Evolutionary conservation across 2,329 filamentous ascomycete genomes (phyloP), one percentile per base, ranked within the genome.

Genomic region (Pseudogymnoascus verrucosus): DNA sequence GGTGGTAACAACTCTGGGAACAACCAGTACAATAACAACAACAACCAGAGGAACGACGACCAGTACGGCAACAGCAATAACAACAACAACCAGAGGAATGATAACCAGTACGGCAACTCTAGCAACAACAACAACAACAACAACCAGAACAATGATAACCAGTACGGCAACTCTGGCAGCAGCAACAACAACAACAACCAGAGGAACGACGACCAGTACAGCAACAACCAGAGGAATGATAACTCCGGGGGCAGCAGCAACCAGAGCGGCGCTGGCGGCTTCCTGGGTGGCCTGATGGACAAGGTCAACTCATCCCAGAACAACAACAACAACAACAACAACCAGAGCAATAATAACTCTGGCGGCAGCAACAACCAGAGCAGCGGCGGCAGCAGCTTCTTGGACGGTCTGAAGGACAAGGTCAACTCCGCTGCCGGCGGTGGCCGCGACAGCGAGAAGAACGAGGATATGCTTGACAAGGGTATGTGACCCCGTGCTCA

Each of bases 391-490:
- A 79, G 79, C 31, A 78, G 80, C 64, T 80, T 82, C 74, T 73
- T 84, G 60, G 79, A 82, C 65, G 85, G 86, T 65, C 74, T 92
- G 67, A 82, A 85, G 73, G 82, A 88, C 77, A 91, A 90, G 78
- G 62, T 93, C 65, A 90, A 93, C 78, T 73, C 76, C 64, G 80
- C 86, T 68, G 88, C 88, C 19, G 90, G 90, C 37, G 90, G 90
- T 62, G 90, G 90, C 39, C 76, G 76, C 36, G 79, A 89, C 75
- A 86, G 87, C 73, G 90, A 93, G 82, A 87, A 91, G 83, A 89
- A 92, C 69, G 90, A 95, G 76, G 89, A 93, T 72, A 77, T 75
- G n/a, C 83, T 95, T 62, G 90, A 95, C 78, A 95, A 95, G 79
- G 87, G 89, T 91, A 74, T 60, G 34, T 57, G 51, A 36, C 70